Percentiles rank a stretch among this genome's conserved stretches.
These are phyloP conservation scores for Salvia hispanica DNA, from an alignment of 257 asterid species.

Conservation along the genomic window DNA sequence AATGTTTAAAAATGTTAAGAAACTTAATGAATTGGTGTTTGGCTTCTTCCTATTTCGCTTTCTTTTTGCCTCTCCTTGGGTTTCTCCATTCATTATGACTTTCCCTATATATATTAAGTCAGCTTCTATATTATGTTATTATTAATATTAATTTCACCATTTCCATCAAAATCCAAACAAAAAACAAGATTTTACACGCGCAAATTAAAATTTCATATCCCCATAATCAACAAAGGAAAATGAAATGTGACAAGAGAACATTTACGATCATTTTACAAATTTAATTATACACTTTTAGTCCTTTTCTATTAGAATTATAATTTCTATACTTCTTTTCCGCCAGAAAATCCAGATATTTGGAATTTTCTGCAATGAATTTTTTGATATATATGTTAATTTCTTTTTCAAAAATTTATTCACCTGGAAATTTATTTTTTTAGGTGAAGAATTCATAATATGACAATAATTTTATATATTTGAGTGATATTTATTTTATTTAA, in stretches of 20 bases:
- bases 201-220: background rate
- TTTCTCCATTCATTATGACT: constrained; percentile 22
- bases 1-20: background rate
- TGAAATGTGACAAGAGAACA: background rate
- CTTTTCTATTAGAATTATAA: too few relatives aligned
- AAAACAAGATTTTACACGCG: background rate
- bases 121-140: background rate
- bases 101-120: constrained; percentile 23
- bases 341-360: background rate
- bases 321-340: background rate
- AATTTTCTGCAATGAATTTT: background rate
- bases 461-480: too few relatives aligned
- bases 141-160: background rate
- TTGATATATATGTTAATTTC: background rate
- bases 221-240: background rate
- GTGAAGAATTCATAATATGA: too few relatives aligned
- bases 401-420: background rate
- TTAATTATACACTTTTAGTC: background rate
- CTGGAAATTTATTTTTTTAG: too few relatives aligned
- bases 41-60: constrained; percentile 11
- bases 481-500: too few relatives aligned
- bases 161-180: constrained; percentile 20
- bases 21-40: background rate
- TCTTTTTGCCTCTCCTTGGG: constrained; percentile 28
- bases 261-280: background rate